These are phyloP conservation scores for Fusarium globosum DNA, from an alignment of 2,329 filamentous ascomycete genomes.

Conservation along the genomic window DNA sequence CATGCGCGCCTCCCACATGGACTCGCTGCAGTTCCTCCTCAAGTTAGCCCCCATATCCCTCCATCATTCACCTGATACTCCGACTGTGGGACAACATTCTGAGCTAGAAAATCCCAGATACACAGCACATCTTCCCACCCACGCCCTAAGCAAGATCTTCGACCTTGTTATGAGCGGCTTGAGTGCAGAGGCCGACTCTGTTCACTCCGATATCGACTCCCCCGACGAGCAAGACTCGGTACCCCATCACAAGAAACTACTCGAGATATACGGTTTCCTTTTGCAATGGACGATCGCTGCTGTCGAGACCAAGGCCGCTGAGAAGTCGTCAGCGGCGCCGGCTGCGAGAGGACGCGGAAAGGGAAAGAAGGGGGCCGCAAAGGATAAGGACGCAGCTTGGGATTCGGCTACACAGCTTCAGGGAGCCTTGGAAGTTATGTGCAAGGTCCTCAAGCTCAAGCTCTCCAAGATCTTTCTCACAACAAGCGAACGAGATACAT, in stretches of 20 bases:
- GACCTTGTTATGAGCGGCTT: slow-evolving; percentile 89
- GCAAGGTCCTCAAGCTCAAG: slow-evolving; percentile 93
- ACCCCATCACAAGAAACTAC: slow-evolving; percentile 86
- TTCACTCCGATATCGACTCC: slow-evolving; percentile 86
- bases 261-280: slow-evolving; percentile 94
- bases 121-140: slow-evolving; percentile 79
- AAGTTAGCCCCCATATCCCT: slow-evolving; percentile 81
- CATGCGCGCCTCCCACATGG: slow-evolving; percentile 80
- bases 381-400: slow-evolving; percentile 88
- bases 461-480: slow-evolving; percentile 93
- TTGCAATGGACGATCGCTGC: slow-evolving; percentile 95
- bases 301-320: slow-evolving; percentile 93
- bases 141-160: slow-evolving; percentile 90
- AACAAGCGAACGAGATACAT: slow-evolving; percentile 95
- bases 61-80: slow-evolving; percentile 33
- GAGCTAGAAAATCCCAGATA: slow-evolving; percentile 75
- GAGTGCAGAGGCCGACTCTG: slow-evolving; percentile 84
- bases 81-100: slow-evolving; percentile 45
- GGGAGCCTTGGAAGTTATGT: slow-evolving; percentile 90
- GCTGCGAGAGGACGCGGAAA: slow-evolving; percentile 79
- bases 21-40: slow-evolving; percentile 93
- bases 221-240: slow-evolving; percentile 88
- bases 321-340: slow-evolving; percentile 79
- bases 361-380: slow-evolving; percentile 79
- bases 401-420: slow-evolving; percentile 91